Evolutionary conservation across 495 filamentous ascomycete species (phyloP), one percentile per base, ranked within the genome.

Genomic region (Daldinia concentrica): DNA sequence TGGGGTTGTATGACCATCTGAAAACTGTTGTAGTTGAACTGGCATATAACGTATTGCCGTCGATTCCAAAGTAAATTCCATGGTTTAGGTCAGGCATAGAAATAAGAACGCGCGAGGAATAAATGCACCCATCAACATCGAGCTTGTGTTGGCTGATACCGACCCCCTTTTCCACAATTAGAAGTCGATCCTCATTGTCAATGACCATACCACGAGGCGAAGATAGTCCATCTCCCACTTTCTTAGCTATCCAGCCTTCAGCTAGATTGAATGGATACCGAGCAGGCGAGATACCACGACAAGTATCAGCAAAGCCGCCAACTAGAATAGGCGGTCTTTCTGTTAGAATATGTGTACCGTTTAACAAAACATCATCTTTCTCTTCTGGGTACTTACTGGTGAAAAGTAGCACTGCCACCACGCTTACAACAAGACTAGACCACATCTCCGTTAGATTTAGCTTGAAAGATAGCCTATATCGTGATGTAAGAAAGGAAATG

Each of bases 11-110:
- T 32, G 77, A 34, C 87, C 88, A 93, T 50, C 83, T 74, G 74
- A 83, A 90, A 24, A 89, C 91, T 1, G 80, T 72, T 22, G 86
- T 78, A 0, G 82, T 15, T 6, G 85, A 83, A 6, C 90, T 92
- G 19, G 88, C 90, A 70, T 90, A 93, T 37, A 93, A 78, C 2
- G 85, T 90, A 34, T 74, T 80, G 22, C 89, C 89, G 74, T 92
- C 88, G 4, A 63, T 57, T 2, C 88, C 90, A 27, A 93, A 72
- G 34, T 87, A 85, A 32, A 93, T 83, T 15, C 91, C 91, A 73
- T 93, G 91, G 70, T 77, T 84, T 36, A 84, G 75, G 43, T 52
- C 30, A n/a, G 60, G 1, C 30, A 54, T 41, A 1, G 58, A 50
- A n/a, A 69, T 36, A 41, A 72, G 30, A 11, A 37, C n/a, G 8